These are phyloP conservation scores for Thalassiosira gravida DNA, from an alignment of 352 stramenopile genomes.

Conservation along the genomic window DNA sequence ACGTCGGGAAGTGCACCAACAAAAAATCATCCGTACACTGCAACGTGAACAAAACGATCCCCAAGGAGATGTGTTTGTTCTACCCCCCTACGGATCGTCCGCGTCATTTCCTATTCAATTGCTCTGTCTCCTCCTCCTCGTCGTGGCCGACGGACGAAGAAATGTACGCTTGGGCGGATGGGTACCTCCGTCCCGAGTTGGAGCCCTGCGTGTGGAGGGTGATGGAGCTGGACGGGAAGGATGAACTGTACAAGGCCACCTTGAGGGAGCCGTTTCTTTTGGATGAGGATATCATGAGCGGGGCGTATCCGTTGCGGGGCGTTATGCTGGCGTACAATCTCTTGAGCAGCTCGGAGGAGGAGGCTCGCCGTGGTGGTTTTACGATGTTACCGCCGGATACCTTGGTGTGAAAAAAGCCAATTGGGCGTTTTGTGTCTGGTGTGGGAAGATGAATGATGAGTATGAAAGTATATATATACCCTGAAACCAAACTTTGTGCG, in stretches of 20 bases:
- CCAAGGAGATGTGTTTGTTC: constrained; percentile 26
- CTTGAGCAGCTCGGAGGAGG: too few relatives aligned
- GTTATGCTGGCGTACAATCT: constrained; percentile 10
- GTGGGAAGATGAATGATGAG: too few relatives aligned
- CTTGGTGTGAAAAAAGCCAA: too few relatives aligned
- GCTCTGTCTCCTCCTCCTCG: too few relatives aligned
- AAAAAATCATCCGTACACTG: constrained; percentile 22
- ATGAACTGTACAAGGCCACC: constrained; percentile 4
- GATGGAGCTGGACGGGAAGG: constrained; percentile 21
- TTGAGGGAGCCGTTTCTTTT: constrained; percentile 8
- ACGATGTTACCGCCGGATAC: too few relatives aligned
- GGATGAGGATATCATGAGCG: constrained; percentile 18
- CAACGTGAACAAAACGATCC: constrained; percentile 3
- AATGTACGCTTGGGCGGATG: constrained; percentile 18
- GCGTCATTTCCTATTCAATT: constrained; percentile 23
- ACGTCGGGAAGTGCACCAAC: too few relatives aligned
- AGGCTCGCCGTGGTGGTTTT: too few relatives aligned
- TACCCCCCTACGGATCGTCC: constrained; percentile 4
- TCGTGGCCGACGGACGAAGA: constrained; percentile 2
- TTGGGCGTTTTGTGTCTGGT: too few relatives aligned
- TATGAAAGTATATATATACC: too few relatives aligned
- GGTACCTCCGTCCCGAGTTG: constrained; percentile 2
- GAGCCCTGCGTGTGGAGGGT: constrained; percentile 12
- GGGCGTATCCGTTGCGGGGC: constrained; percentile 14
- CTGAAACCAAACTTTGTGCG: too few relatives aligned